Conservation (phyloP, 441 rosid genomes). For the Pelargonium myrrhifolium region DNA sequence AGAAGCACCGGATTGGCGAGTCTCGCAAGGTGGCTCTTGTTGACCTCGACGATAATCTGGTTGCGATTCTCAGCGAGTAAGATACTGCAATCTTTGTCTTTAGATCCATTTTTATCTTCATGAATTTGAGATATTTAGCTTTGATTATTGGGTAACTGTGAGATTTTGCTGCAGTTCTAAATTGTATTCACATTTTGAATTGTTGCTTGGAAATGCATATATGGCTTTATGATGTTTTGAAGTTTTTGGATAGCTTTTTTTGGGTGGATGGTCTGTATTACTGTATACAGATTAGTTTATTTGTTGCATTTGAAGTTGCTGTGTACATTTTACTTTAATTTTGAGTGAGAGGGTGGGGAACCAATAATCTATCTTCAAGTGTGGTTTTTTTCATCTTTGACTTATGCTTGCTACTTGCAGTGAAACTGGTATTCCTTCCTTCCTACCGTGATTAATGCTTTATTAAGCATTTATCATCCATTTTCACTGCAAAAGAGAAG, state of each 20-base stretch:
- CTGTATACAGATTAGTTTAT: neutral
- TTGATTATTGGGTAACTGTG: neutral
- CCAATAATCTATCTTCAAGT: neutral
- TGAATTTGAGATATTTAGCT: neutral
- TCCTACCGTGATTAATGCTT: neutral
- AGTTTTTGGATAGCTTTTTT: neutral
- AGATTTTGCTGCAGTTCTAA: neutral
- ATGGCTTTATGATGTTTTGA: neutral
- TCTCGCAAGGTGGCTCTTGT: slow-evolving; percentile 61
- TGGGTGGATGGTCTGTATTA: neutral
- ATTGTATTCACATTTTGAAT: neutral
- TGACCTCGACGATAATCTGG: slow-evolving; percentile 42
- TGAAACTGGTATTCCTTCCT: neutral
- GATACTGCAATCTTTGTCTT: slow-evolving; percentile 18
- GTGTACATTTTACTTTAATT: neutral
- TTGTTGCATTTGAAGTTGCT: no score
- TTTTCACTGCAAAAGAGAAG: neutral
- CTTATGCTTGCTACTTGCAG: neutral
- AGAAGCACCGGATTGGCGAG: slow-evolving; percentile 59
- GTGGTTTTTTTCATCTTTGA: neutral
- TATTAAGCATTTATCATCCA: neutral
- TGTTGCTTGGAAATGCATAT: neutral
- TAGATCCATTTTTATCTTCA: no score
- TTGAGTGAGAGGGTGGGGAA: neutral
- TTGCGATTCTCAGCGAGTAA: slow-evolving; percentile 80